Base-by-base conservation (phyloP, 2,329 filamentous ascomycete genomes). In the Scortechinia acanthostroma region DNA sequence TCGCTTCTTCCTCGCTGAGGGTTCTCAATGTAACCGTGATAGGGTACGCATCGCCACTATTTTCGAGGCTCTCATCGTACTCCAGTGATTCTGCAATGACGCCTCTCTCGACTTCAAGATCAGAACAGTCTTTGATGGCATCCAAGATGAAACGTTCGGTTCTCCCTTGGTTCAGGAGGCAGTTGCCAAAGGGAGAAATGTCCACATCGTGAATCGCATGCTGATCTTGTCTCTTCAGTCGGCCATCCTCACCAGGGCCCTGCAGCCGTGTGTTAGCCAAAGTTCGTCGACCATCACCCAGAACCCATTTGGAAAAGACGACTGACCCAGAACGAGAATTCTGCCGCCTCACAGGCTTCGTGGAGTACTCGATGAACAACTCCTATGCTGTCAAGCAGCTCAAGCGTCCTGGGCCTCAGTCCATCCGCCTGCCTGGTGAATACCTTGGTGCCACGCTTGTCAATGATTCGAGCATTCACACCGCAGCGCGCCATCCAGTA, bases 361-460 rank as follows among this genome's bases (percentile, higher is more conserved):
- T 17, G n/a, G 10, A 14, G 14, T 6, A 43, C 19, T 5, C 42
- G 42, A 22, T 28, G 13, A 5, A 10, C 22, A 22, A 48, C 15
- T n/a, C 42, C 48, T 15, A 51, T 43, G 13, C 42, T 44, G 3
- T 51, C 37, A n/a, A 48, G 43, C 15, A 51, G 42, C 42, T 51
- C 48, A 17, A 42, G 42, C 4, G 43, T 49, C 10, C 49, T 42
- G 28, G 30, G 6, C 17, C 46, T 45, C 16, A 50, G 4, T 4
- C 49, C 49, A 25, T 48, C 46, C 13, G 49, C 49, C 4, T 51
- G 48, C 22, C 49, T 48, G 5, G 22, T 44, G 10, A 22, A 40
- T 4, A 47, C 40, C 23, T 14, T 4, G 4, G n/a, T 17, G 5
- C 21, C 6, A 13, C 37, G 28, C 23, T 48, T 46, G 19, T 51